These are phyloP conservation scores for Rosa persica DNA, from an alignment of 306 rosid species.

Conservation along the genomic window DNA sequence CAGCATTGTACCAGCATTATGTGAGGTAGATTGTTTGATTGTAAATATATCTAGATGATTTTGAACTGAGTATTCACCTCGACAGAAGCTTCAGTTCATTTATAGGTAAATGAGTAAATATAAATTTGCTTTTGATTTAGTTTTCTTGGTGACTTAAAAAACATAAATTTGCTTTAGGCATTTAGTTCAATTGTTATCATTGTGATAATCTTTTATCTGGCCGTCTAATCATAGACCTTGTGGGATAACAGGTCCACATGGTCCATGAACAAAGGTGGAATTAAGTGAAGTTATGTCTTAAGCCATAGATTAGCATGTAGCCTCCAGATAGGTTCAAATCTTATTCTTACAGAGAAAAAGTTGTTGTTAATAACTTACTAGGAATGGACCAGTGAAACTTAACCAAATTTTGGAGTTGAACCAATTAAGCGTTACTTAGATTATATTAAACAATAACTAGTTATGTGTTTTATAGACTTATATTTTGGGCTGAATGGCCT, in stretches of 20 bases:
- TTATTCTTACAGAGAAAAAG: not conserved
- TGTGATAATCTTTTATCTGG: not conserved
- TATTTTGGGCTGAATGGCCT: not conserved
- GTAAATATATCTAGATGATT: not conserved
- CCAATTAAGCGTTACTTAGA: not conserved
- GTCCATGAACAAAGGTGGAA: not conserved
- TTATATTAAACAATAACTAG: not conserved
- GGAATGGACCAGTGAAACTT: not conserved
- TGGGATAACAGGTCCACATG: not conserved
- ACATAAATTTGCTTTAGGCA: not conserved
- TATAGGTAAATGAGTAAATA: not conserved
- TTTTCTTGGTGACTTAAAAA: not conserved
- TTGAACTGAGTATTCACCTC: not conserved
- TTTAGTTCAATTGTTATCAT: not conserved
- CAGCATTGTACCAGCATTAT: not conserved
- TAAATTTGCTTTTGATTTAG: not conserved
- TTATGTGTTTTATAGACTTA: not conserved
- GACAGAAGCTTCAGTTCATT: not conserved
- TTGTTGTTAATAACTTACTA: not conserved
- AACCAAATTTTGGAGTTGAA: not conserved
- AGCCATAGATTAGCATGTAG: not conserved
- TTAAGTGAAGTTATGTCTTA: not conserved
- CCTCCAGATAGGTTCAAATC: not conserved
- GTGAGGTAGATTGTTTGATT: not conserved
- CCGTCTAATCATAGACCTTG: not conserved